Conservation (phyloP, 164 flowering plant species). For the Vitis amurensis region DNA sequence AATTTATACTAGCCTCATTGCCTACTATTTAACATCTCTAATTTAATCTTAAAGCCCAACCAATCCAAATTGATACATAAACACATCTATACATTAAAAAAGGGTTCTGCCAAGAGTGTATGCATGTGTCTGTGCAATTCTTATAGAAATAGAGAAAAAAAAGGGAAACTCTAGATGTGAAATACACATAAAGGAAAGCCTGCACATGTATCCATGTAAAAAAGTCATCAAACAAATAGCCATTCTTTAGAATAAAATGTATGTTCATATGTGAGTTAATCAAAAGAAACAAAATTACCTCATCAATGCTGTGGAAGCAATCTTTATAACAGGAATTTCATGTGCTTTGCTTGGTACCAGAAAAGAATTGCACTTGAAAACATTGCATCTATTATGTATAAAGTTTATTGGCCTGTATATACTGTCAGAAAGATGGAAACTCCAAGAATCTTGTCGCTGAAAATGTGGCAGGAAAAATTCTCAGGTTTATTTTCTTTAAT, state of each 20-base stretch:
- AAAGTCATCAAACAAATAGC: too few relatives aligned
- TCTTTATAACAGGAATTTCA: slow-evolving; percentile 44
- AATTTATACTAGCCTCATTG: neutral
- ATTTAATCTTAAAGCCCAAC: too few relatives aligned
- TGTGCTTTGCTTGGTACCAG: slow-evolving; percentile 35
- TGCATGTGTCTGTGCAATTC: too few relatives aligned
- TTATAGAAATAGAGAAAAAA: too few relatives aligned
- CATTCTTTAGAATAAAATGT: too few relatives aligned
- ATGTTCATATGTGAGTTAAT: neutral
- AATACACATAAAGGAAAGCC: too few relatives aligned
- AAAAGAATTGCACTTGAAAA: slow-evolving; percentile 55
- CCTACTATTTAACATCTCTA: neutral
- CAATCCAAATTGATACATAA: too few relatives aligned
- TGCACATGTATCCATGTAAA: too few relatives aligned
- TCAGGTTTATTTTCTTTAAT: neutral
- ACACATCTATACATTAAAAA: too few relatives aligned
- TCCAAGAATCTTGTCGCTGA: slow-evolving; percentile 48
- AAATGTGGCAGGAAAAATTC: slow-evolving; percentile 15
- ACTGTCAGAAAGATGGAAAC: slow-evolving; percentile 33
- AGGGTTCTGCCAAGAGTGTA: too few relatives aligned
- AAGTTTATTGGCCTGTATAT: slow-evolving; percentile 23
- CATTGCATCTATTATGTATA: slow-evolving; percentile 31
- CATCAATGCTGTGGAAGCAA: slow-evolving; percentile 37
- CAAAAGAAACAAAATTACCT: slow-evolving; percentile 36
- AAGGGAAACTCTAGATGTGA: too few relatives aligned